Percentiles rank a stretch among this genome's conserved stretches.
phyloP scores from a whole-genome alignment of 805 yeast species.

The Candida germanica region DNA sequence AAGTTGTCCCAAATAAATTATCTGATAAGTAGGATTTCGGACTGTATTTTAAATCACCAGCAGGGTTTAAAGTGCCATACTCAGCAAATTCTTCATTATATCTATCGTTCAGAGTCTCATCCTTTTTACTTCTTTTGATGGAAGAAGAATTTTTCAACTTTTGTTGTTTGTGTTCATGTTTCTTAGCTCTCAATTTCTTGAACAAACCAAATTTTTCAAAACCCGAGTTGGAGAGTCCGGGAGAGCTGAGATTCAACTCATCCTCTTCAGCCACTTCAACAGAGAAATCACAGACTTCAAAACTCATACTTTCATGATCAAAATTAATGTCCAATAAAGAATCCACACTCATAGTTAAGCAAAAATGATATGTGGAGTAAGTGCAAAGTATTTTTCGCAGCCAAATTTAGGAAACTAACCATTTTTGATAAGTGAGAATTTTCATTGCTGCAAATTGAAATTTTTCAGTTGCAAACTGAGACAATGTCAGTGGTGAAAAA shows the following conservation, averaged over 20 bases:
- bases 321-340: conserved; percentile 3
- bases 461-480: too few species aligned
- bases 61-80: not conserved
- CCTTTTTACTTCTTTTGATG: not conserved
- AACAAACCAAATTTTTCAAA: not conserved
- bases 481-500: conserved; percentile 10
- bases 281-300: conserved; percentile 4
- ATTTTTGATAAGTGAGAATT: too few species aligned
- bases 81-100: not conserved
- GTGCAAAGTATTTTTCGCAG: conserved; percentile 6
- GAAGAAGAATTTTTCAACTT: not conserved
- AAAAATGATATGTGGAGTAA: conserved; percentile 1
- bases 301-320: conserved; percentile 6
- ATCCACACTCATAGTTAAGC: conserved; percentile 1
- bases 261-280: not conserved
- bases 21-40: too few species aligned
- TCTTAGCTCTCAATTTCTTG: conserved; percentile 1
- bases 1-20: too few species aligned
- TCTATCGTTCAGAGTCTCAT: not conserved
- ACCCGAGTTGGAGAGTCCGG: not conserved
- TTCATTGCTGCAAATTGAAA: too few species aligned
- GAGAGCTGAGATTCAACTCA: not conserved
- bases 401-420: too few species aligned
- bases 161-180: conserved; percentile 1
- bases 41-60: not conserved